Conservation (phyloP, 176 grass and related monocot species). For the Miscanthus lutarioriparius region DNA sequence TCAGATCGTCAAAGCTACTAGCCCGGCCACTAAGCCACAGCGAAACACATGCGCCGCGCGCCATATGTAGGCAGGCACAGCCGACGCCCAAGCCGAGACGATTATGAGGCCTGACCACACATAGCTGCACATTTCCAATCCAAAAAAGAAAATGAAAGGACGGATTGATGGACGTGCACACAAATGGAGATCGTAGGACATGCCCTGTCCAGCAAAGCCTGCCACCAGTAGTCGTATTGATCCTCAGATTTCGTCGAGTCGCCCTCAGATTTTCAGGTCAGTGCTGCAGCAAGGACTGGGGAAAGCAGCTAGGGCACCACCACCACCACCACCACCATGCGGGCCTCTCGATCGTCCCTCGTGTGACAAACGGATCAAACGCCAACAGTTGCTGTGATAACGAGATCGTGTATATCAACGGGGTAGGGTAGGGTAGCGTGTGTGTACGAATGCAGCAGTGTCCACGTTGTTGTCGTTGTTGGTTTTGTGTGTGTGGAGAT, state of each 20-base stretch:
- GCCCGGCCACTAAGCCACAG: no score
- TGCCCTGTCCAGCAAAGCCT: not conserved
- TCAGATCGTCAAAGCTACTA: not conserved
- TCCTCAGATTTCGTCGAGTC: not conserved
- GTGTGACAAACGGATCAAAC: not conserved
- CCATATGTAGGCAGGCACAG: not conserved
- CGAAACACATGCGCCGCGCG: no score
- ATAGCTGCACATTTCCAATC: not conserved
- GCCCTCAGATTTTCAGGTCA: not conserved
- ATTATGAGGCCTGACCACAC: not conserved
- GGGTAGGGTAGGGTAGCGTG: not conserved
- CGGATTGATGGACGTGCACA: not conserved
- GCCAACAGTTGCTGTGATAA: conserved; percentile 13
- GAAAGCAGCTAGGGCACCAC: not conserved
- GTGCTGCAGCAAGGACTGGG: not conserved
- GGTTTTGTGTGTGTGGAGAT: not conserved
- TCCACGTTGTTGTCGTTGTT: not conserved
- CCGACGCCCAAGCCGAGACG: not conserved
- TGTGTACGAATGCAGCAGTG: not conserved
- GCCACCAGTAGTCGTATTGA: not conserved
- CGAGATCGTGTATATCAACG: not conserved
- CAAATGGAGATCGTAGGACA: not conserved
- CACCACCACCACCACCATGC: not conserved
- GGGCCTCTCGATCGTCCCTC: not conserved
- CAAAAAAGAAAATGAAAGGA: not conserved